Conservation (phyloP, 1,284 basidiomycete species). For the Albatrellus sp. region DNA sequence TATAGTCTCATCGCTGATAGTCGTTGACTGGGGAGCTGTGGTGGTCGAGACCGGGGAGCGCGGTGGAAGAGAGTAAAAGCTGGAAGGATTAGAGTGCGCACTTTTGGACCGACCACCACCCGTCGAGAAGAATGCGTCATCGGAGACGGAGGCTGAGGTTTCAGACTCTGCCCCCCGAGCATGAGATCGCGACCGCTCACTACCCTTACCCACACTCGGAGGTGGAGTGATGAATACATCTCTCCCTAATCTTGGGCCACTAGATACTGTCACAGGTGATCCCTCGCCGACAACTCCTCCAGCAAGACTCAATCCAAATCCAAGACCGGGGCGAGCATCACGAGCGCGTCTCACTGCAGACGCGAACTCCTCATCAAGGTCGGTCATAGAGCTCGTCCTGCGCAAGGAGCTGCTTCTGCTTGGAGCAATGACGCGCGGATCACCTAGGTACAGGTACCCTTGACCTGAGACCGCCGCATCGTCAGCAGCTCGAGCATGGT, state of each 20-base stretch:
- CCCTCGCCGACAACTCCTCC: slow-evolving; percentile 26
- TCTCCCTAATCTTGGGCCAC: slow-evolving; percentile 36
- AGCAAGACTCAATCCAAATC: slow-evolving; percentile 29
- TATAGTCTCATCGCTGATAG: slow-evolving; percentile 21
- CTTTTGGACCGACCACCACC: slow-evolving; percentile 15
- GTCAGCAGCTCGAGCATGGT: slow-evolving; percentile 52
- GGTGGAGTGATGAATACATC: slow-evolving; percentile 52
- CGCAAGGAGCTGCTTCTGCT: slow-evolving; percentile 47
- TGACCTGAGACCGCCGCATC: slow-evolving; percentile 52
- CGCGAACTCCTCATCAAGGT: slow-evolving; percentile 59
- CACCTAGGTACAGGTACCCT: slow-evolving; percentile 54
- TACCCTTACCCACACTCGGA: slow-evolving; percentile 29
- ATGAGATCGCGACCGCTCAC: slow-evolving; percentile 18
- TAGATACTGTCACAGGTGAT: slow-evolving; percentile 43
- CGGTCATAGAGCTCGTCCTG: slow-evolving; percentile 64
- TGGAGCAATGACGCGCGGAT: slow-evolving; percentile 54
- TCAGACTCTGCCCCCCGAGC: slow-evolving; percentile 17
- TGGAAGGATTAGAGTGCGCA: slow-evolving; percentile 15
- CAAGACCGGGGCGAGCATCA: slow-evolving; percentile 30
- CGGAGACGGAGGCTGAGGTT: slow-evolving; percentile 30
- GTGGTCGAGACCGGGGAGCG: slow-evolving; percentile 13
- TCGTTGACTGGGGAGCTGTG: slow-evolving; percentile 7
- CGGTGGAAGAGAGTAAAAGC: slow-evolving; percentile 19
- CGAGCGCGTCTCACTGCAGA: slow-evolving; percentile 32
- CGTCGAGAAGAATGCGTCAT: slow-evolving; percentile 50